Base-by-base conservation (phyloP, 2,329 filamentous ascomycete genomes). In the Pyrenophora graminea region DNA sequence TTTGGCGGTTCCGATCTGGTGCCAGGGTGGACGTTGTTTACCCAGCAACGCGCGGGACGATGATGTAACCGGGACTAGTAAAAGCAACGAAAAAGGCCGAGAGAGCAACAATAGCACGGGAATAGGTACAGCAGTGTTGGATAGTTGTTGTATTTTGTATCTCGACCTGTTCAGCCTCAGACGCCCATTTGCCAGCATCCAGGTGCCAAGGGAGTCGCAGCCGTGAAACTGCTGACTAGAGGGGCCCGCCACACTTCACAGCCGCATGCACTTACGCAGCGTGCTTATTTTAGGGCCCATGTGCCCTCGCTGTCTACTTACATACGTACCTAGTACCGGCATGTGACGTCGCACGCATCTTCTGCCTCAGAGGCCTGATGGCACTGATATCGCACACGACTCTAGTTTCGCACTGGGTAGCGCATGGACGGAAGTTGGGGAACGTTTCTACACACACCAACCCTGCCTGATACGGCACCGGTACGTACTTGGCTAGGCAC, bases 41-140 rank as follows among this genome's bases (percentile, higher is more conserved):
- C 66, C 55, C 56, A 62, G 66, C 65, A 69, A 70, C 66, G 55
- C 36, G 53, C 48, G 41, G 66, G 56, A 45, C 30, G 38, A 39
- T 52, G 50, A 53, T 51, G 52, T 40, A 54, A 46, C 37, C 15
- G 47, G 25, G 48, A 23, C 17, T 25, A 15, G 23, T 31, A 31
- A 33, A 31, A 41, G 48, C 44, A 15, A 30, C 27, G 7, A 39
- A 41, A 25, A 33, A 23, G 31, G 34, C 41, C 42, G 38, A 32
- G 12, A 30, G 15, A 30, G 15, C 18, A 12, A 27, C 31, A 38
- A 7, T 34, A 25, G 23, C 15, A 34, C 23, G 36, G 13, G 19
- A 6, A 30, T 47, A 13, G 37, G 3, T 21, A 15, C 15, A 15
- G 15, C 15, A 15, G 15, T 34, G 25, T 33, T 41, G 45, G 32